Base-by-base conservation (phyloP, 139 green algal species). In the Chlorella sp. region DNA sequence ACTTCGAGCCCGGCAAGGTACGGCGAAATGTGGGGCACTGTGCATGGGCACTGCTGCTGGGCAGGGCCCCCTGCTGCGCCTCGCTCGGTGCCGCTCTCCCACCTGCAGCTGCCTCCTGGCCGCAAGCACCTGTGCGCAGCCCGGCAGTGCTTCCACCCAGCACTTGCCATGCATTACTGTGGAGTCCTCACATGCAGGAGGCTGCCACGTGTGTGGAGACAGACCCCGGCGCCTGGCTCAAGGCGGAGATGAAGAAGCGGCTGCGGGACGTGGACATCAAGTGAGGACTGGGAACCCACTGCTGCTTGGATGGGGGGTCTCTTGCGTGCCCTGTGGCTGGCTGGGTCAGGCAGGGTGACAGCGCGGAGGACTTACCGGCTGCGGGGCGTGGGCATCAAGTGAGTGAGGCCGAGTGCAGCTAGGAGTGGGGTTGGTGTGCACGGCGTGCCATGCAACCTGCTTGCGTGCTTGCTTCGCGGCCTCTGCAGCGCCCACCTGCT, bases 211-310 rank as follows among this genome's bases (percentile, higher is more conserved):
- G 77, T 16, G 3, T 20, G 26, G 77, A 83, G 77, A 83, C 41
- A 44, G 92, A 97, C 74, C 84, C 93, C 13, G 94, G 94, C 26
- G 38, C 87, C 5, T 97, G 89, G 89, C 86, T 96, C 48, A 89
- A 88, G 65, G 43, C 84, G 3, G 62, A 93, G 84, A 83, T 96
- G 68, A 93, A 93, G 78, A 77, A 80, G 34, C 48, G 88, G 65
- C 89, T 94, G 74, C 90, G 90, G 44, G 85, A 90, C 56, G 89
- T 85, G 4, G 90, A 94, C 81, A 76, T 90, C 70, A 94, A 94
- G 83, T 80, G 74, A 80, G 74, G 3, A 36, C 26, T 6, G 5
- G 56, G 22, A 20, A n/a, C 22, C 56, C 3, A n/a, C 26, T 20
- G 22, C 3, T 65, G 24, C 24, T 38, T 34, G 3, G 34, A 38